These are phyloP conservation scores for Byssochlamys sp. DNA, from an alignment of 2,329 filamentous ascomycete species.

Conservation along the genomic window DNA sequence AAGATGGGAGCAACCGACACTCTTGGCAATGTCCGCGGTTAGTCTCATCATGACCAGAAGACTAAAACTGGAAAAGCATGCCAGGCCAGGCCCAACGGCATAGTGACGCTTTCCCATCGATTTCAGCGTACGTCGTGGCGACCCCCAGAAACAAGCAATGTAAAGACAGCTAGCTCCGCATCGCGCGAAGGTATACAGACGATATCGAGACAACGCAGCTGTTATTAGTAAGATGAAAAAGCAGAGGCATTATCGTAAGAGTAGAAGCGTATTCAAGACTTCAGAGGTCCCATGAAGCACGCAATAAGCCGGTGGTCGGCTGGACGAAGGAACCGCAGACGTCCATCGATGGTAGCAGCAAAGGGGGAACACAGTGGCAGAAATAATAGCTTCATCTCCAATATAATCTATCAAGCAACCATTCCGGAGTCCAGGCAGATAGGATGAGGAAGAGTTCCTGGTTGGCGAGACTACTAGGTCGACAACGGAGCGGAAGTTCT, in stretches of 20 bases:
- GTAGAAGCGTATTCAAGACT: neutral
- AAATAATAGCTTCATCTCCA: neutral
- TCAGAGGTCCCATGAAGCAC: neutral
- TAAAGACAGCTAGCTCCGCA: neutral
- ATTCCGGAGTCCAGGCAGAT: too few relatives aligned
- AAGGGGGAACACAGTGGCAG: neutral
- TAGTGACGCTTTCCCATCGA: neutral
- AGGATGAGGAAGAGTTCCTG: neutral
- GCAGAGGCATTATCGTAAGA: neutral
- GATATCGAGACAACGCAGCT: neutral
- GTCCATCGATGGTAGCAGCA: neutral
- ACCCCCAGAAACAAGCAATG: neutral
- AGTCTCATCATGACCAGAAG: neutral
- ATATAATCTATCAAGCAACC: too few relatives aligned
- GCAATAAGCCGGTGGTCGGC: neutral
- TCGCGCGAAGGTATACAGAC: neutral
- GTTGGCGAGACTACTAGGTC: neutral
- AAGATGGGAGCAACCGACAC: neutral
- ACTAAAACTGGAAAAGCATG: neutral
- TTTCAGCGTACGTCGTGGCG: neutral
- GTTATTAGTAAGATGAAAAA: neutral
- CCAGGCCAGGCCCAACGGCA: neutral
- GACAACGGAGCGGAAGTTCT: slow-evolving; percentile 5
- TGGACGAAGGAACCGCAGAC: neutral
- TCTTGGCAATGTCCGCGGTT: neutral